These are phyloP conservation scores for Aspergillus phoenicis DNA, from an alignment of 2,329 filamentous ascomycete species.

Conservation along the genomic window DNA sequence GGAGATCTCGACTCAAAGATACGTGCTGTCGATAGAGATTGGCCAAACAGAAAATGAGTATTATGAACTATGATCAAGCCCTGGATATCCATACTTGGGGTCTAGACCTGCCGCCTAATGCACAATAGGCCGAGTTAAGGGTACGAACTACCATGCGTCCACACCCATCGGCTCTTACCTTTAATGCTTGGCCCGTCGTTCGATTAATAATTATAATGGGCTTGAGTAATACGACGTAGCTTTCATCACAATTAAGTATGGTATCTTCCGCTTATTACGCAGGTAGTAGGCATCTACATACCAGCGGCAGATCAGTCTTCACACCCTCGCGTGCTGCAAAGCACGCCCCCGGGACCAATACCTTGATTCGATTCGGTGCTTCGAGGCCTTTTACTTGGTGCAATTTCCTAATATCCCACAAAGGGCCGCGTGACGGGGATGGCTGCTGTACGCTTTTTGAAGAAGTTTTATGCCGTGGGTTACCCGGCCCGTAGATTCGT, in stretches of 20 bases:
- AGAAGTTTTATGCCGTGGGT: neutral
- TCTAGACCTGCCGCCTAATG: neutral
- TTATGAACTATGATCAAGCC: neutral
- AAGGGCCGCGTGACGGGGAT: neutral
- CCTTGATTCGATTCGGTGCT: neutral
- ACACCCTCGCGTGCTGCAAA: slow-evolving; percentile 1
- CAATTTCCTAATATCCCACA: too few species aligned
- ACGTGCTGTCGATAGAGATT: slow-evolving; percentile 13
- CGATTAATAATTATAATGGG: neutral
- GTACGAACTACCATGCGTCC: neutral
- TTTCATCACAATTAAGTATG: neutral
- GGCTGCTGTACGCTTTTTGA: neutral
- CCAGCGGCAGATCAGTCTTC: neutral
- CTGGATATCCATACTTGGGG: neutral
- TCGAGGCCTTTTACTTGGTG: neutral
- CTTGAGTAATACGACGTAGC: neutral
- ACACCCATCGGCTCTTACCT: neutral
- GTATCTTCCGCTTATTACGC: neutral
- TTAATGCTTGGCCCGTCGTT: neutral
- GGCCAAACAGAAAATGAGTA: slow-evolving; percentile 5
- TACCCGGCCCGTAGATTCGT: neutral
- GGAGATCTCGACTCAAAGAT: slow-evolving; percentile 30
- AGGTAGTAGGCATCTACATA: neutral
- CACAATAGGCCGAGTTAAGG: neutral
- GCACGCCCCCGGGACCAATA: neutral